These are phyloP conservation scores for Trichoderma sp. DNA, from an alignment of 2,329 filamentous ascomycete species.

Conservation along the genomic window DNA sequence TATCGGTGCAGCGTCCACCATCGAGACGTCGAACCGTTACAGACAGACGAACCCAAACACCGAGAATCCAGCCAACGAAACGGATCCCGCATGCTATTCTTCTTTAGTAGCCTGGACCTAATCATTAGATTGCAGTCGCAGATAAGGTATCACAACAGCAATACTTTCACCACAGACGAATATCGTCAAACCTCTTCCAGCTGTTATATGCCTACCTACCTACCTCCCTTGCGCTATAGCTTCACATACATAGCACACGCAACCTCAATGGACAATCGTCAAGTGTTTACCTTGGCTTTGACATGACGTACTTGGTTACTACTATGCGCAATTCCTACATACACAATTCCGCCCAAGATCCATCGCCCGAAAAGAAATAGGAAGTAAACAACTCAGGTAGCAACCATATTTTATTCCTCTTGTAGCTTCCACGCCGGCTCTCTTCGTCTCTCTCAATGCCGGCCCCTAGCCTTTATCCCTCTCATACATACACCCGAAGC, in stretches of 20 bases:
- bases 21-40: neutral
- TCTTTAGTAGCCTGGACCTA: no score
- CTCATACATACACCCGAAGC: constrained; percentile 26
- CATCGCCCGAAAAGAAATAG: constrained; percentile 34
- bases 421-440: neutral
- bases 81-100: no score
- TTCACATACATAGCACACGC: constrained; percentile 9
- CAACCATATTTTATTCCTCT: constrained; percentile 33
- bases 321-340: constrained; percentile 40
- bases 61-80: neutral
- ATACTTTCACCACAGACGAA: no score
- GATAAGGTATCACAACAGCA: no score
- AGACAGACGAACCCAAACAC: neutral
- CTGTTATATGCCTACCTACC: no score
- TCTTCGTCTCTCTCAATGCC: constrained; percentile 12
- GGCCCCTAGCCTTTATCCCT: constrained; percentile 14
- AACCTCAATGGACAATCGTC: neutral
- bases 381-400: constrained; percentile 39
- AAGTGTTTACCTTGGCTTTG: constrained; percentile 4
- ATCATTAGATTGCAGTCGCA: no score
- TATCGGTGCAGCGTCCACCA: neutral
- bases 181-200: no score
- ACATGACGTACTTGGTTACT: constrained; percentile 37
- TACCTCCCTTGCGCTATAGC: no score
- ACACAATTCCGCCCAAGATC: constrained; percentile 35